Evolutionary conservation across 768 basidiomycete species (phyloP), one percentile per base, ranked within the genome.

Genomic region (Calocera cornea): DNA sequence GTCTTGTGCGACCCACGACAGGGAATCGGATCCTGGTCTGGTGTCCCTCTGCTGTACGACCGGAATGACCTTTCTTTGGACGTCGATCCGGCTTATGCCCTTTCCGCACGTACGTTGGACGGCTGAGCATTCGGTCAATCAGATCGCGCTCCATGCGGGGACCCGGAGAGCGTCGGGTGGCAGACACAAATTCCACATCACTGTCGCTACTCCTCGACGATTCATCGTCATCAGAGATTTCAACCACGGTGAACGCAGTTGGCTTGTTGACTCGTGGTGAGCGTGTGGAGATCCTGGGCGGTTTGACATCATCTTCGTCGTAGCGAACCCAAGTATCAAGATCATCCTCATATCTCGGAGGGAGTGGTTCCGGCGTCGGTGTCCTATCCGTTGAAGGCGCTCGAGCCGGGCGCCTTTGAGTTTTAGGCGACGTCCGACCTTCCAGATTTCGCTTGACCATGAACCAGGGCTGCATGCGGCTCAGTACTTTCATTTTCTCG

Each of bases 51-150:
- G 24, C 68, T 34, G 66, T 66, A 22, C 68, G 60, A 41, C 65
- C 75, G 7, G 66, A 70, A 34, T 71, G 65, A 36, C 64, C 44
- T 34, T 49, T 64, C 67, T 66, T 73, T 71, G 8, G 16, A 24
- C 67, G 66, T 72, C 41, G 70, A 10, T 74, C 64, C 70, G 74
- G 66, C 49, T 68, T 41, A 65, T 41, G 63, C 17, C 40, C 66
- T 73, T 7, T 65, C 36, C 22, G 27, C 2, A 78, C 72, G 66
- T 70, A 72, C 24, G 77, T 75, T 1, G 81, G 80, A 60, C 82
- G 79, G 16, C 79, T 78, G 63, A 90, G 72, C 88, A 90, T 90
- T 73, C 84, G 84, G 70, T 89, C 86, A 60, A 90, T 87, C 65
- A 87, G 73, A 71, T 84, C 73, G 73, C 80, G 69, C 79, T 81